phyloP scores from a whole-genome alignment of 352 stramenopile genomes.

The Globisporangium spiculum region DNA sequence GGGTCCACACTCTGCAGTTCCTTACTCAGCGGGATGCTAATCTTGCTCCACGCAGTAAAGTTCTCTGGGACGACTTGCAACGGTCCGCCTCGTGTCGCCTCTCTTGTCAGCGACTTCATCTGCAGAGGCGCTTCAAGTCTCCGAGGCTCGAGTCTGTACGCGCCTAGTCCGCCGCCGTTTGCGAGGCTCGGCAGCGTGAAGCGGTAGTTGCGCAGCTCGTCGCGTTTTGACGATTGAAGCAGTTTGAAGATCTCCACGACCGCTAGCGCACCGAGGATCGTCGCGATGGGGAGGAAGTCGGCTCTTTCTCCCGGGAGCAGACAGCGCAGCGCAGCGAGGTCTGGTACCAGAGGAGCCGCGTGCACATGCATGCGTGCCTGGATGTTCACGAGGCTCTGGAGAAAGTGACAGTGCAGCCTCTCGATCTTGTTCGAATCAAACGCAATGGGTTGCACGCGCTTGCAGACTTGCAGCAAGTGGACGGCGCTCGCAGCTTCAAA shows the following conservation, averaged over 20 bases:
- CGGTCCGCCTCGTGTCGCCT: slow-evolving; percentile 26
- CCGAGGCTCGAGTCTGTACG: slow-evolving; percentile 2
- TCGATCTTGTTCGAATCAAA: slow-evolving; percentile 14
- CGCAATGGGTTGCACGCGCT: slow-evolving; percentile 8
- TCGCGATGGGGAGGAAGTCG: slow-evolving; percentile 18
- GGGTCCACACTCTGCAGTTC: slow-evolving; percentile 22
- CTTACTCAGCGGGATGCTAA: slow-evolving; percentile 23
- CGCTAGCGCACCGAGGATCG: slow-evolving; percentile 27
- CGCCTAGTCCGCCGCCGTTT: slow-evolving; percentile 9
- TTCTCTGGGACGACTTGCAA: slow-evolving; percentile 30
- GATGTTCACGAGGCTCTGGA: slow-evolving; percentile 32
- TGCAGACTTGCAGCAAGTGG: slow-evolving; percentile 17
- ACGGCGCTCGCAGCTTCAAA: slow-evolving; percentile 10
- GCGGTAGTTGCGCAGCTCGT: slow-evolving; percentile 3
- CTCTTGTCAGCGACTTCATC: slow-evolving; percentile 25
- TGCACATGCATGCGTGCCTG: slow-evolving; percentile 5
- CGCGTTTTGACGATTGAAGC: slow-evolving; percentile 2
- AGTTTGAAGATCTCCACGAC: slow-evolving; percentile 30
- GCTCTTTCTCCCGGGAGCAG: slow-evolving; percentile 15
- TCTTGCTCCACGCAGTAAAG: slow-evolving; percentile 36
- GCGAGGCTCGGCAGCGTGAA: slow-evolving; percentile 12
- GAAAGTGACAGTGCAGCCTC: slow-evolving; percentile 27
- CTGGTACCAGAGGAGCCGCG: slow-evolving; percentile 11
- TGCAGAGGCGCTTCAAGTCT: slow-evolving; percentile 8
- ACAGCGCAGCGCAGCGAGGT: slow-evolving; percentile 26